Percentiles rank a stretch among this genome's conserved stretches.
Conservation (phyloP, 139 green algal genomes). For the Tetradesmus lagerheimii region DNA sequence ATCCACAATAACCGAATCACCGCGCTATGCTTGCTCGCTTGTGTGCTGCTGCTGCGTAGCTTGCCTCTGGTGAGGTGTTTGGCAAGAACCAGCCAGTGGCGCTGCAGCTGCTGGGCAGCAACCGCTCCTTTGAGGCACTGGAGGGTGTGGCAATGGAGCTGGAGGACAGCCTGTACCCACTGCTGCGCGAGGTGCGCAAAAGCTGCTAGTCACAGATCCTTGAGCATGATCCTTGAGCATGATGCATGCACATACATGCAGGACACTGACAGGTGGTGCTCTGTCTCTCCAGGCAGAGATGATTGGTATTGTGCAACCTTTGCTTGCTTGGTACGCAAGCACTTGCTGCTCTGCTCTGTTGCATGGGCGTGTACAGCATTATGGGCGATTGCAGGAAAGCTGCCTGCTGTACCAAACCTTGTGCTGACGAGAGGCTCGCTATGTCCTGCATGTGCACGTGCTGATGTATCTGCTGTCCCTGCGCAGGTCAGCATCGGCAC, state of each 20-base stretch:
- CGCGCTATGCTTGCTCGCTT: background rate
- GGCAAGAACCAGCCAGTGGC: slow-evolving; percentile 89
- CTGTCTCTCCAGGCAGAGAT: no score
- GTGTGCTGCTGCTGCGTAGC: slow-evolving; percentile 53
- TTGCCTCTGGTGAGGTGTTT: slow-evolving; percentile 86
- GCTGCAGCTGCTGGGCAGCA: slow-evolving; percentile 87
- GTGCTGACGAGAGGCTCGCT: background rate
- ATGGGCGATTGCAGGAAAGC: background rate
- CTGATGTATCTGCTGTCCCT: background rate
- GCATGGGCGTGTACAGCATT: no score
- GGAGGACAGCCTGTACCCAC: slow-evolving; percentile 94
- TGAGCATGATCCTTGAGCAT: background rate
- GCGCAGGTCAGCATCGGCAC: slow-evolving; percentile 87
- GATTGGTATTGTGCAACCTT: background rate
- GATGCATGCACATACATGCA: background rate
- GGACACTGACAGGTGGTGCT: no score
- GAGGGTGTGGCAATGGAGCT: slow-evolving; percentile 97
- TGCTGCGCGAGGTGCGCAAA: slow-evolving; percentile 79
- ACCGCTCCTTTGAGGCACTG: slow-evolving; percentile 82
- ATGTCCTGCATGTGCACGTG: no score
- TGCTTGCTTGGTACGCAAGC: background rate
- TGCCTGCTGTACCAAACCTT: background rate
- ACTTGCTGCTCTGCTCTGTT: background rate
- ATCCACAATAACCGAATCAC: background rate
- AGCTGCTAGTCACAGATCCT: background rate